Percentiles rank a stretch among this genome's conserved stretches.
phyloP scores from a whole-genome alignment of 495 filamentous ascomycete genomes.

The Podospora appendiculata region DNA sequence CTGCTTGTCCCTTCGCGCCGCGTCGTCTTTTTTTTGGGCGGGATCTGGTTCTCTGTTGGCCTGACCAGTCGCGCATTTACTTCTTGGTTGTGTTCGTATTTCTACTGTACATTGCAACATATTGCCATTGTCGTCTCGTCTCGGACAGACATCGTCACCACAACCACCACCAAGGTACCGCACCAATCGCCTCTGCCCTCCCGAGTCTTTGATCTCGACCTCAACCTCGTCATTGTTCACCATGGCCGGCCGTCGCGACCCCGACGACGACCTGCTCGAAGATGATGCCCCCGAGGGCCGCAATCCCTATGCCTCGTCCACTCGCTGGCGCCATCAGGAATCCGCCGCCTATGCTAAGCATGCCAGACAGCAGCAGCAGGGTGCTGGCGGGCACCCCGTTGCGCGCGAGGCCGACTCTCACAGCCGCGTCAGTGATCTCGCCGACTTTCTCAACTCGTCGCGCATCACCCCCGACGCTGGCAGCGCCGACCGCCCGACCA shows the following conservation, averaged over 20 bases:
- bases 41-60: too few relatives aligned
- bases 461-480: slow-evolving; percentile 30
- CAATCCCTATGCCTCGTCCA: slow-evolving; percentile 42
- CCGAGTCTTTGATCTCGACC: background rate
- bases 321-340: slow-evolving; percentile 46
- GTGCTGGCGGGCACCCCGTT: background rate
- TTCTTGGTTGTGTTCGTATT: too few relatives aligned
- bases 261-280: slow-evolving; percentile 21
- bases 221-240: background rate
- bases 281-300: slow-evolving; percentile 16
- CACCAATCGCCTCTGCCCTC: too few relatives aligned
- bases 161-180: too few relatives aligned
- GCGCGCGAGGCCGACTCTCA: slow-evolving; percentile 34
- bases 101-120: too few relatives aligned
- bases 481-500: slow-evolving; percentile 7
- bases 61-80: too few relatives aligned
- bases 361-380: slow-evolving; percentile 14
- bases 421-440: slow-evolving; percentile 34
- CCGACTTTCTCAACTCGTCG: slow-evolving; percentile 41
- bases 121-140: too few relatives aligned
- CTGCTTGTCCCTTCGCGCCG: too few relatives aligned
- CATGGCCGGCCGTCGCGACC: background rate
- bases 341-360: slow-evolving; percentile 34
- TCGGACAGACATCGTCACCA: too few relatives aligned
- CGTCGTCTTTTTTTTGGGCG: too few relatives aligned